These are phyloP conservation scores for Haplosporangium sp. DNA, from an alignment of 371 early-diverging fungal species.

Conservation along the genomic window DNA sequence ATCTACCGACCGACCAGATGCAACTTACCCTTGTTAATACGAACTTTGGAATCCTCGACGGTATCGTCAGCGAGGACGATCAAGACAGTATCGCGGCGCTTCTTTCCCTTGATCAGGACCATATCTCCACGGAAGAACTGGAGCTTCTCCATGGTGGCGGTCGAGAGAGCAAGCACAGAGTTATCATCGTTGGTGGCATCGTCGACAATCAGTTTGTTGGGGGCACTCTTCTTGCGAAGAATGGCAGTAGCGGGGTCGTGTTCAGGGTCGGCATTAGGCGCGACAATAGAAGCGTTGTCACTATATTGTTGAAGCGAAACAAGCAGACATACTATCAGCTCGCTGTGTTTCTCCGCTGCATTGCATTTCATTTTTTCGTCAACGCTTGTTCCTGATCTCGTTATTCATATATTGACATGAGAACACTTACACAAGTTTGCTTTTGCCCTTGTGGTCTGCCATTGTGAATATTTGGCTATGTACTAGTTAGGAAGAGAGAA, in stretches of 20 bases:
- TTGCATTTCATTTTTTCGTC: not conserved
- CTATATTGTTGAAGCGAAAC: conserved; percentile 10
- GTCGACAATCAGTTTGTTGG: conserved; percentile 97
- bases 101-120: conserved; percentile 98
- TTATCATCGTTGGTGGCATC: conserved; percentile 97
- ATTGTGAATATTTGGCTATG: too few species aligned
- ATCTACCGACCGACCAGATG: too few species aligned
- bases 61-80: conserved; percentile 94
- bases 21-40: conserved; percentile 87
- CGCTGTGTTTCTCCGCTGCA: not conserved
- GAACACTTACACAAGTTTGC: conserved; percentile 53
- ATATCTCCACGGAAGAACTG: conserved; percentile 96
- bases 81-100: conserved; percentile 97
- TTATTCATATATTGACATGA: not conserved
- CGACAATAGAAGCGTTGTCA: conserved; percentile 50
- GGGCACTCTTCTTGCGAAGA: conserved; percentile 93
- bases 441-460: conserved; percentile 28
- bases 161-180: conserved; percentile 91
- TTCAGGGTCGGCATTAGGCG: conserved; percentile 62
- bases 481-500: too few species aligned
- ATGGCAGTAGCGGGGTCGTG: conserved; percentile 94
- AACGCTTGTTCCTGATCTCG: not conserved
- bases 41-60: conserved; percentile 92
- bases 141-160: conserved; percentile 93
- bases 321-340: not conserved